A percentile compares a stretch with the other conserved stretches of the same genome.
Evolutionary conservation across 208 protist genomes (phyloP).

Genomic region (Strigomonas culicis): DNA sequence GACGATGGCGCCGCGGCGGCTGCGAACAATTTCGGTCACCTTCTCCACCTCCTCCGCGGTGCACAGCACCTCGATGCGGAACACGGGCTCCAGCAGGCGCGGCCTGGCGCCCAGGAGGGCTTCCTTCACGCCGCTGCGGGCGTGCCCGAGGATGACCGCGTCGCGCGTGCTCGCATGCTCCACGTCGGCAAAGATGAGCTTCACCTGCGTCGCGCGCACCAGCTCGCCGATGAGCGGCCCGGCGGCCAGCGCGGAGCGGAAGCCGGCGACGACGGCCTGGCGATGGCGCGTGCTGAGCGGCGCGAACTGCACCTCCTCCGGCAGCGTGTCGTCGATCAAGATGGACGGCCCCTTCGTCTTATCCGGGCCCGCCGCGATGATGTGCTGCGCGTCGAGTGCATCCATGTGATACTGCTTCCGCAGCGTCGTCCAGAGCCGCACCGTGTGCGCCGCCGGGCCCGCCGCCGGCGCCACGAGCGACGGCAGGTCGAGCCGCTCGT

Average conservation of each 20-base stretch:
- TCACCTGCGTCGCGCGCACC: conserved; percentile 52
- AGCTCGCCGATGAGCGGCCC: conserved; percentile 98
- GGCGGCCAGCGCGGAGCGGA: conserved; percentile 63
- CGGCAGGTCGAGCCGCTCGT: conserved; percentile 49
- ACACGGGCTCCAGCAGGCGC: conserved; percentile 98
- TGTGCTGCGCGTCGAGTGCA: conserved; percentile 88
- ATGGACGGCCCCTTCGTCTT: conserved; percentile 92
- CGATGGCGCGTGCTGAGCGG: conserved; percentile 75
- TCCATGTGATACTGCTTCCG: conserved; percentile 94
- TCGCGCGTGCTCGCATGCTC: conserved; percentile 25
- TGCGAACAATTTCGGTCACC: conserved; percentile 85
- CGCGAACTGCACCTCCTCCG: not conserved
- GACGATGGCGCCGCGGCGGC: conserved; percentile 91
- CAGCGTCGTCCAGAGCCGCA: conserved; percentile 51
- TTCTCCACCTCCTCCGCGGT: conserved; percentile 79
- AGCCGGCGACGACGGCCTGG: conserved; percentile 91
- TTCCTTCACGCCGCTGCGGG: conserved; percentile 92
- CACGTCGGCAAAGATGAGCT: conserved; percentile 58
- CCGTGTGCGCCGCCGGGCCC: not conserved
- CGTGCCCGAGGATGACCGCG: conserved; percentile 70
- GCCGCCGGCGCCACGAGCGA: not conserved
- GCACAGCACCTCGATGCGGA: conserved; percentile 92
- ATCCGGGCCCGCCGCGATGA: conserved; percentile 95
- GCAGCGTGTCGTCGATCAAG: conserved; percentile 97
- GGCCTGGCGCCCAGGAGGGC: conserved; percentile 95